These are phyloP conservation scores for Ogataea paraovalis DNA, from an alignment of 805 yeast species.

Conservation along the genomic window DNA sequence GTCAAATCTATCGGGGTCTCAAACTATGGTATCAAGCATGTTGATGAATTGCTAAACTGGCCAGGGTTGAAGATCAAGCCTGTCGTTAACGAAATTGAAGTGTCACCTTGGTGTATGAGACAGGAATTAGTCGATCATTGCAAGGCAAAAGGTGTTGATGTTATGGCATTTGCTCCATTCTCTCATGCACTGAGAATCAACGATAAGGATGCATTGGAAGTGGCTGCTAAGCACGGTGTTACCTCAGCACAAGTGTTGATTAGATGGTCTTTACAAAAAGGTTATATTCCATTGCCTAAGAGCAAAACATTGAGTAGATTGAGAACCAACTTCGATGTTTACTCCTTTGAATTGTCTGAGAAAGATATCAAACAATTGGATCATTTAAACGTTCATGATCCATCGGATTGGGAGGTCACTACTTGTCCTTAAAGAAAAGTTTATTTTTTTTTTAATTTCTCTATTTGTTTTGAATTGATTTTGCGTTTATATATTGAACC, in stretches of 20 bases:
- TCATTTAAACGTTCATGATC: constrained; percentile 58
- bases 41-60: constrained; percentile 60
- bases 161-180: constrained; percentile 81
- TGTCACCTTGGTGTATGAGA: constrained; percentile 80
- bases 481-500: too few relatives aligned
- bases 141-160: constrained; percentile 47
- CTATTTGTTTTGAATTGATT: not conserved
- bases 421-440: constrained; percentile 41
- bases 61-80: constrained; percentile 52
- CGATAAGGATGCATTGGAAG: constrained; percentile 47
- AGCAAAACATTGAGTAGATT: constrained; percentile 52
- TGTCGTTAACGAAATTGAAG: constrained; percentile 76
- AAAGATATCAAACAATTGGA: constrained; percentile 40
- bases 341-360: constrained; percentile 41
- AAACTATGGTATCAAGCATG: constrained; percentile 58
- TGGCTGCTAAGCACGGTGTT: constrained; percentile 47
- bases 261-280: constrained; percentile 71
- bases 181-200: constrained; percentile 52
- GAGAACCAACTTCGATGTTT: constrained; percentile 50
- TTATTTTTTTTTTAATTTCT: not conserved
- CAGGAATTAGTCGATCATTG: constrained; percentile 60
- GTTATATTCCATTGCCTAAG: constrained; percentile 69
- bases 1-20: constrained; percentile 76
- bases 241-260: constrained; percentile 61
- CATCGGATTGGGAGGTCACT: constrained; percentile 76